Percentiles rank a stretch among this genome's conserved stretches.
Conservation (phyloP, 345 rosid species). For the Syzygium grande region DNA sequence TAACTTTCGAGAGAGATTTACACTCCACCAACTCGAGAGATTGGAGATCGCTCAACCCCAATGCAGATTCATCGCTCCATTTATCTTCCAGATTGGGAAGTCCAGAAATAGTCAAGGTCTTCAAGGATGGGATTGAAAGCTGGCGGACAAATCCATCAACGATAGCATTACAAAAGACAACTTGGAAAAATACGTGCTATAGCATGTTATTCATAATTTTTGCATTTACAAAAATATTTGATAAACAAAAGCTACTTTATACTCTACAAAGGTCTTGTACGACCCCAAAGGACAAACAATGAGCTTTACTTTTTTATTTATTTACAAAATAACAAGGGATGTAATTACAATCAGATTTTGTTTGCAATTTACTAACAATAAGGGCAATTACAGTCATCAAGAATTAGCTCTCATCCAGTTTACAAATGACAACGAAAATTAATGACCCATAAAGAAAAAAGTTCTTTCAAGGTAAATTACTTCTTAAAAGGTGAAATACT, state of each 20-base stretch:
- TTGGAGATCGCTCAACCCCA: not conserved
- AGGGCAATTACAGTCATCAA: not conserved
- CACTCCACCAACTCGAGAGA: not conserved
- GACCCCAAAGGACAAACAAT: not conserved
- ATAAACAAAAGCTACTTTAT: not conserved
- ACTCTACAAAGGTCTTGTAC: not conserved
- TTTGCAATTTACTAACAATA: not conserved
- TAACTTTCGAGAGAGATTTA: not conserved
- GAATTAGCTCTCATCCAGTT: not conserved
- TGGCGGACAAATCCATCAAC: not conserved
- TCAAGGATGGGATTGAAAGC: not conserved
- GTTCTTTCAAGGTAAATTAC: not conserved
- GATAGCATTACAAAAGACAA: not conserved
- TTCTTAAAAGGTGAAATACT: not conserved
- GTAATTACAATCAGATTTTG: not conserved
- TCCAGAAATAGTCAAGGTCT: not conserved
- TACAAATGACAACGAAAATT: not conserved
- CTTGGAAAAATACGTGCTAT: not conserved
- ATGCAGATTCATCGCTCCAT: not conserved
- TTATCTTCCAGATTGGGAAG: not conserved
- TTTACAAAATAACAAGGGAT: not conserved
- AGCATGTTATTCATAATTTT: not conserved
- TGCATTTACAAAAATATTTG: not conserved
- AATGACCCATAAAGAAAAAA: not conserved
- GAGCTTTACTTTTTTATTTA: not conserved